These are phyloP conservation scores for Pichia cephalocereana DNA, from an alignment of 805 yeast genomes.

Conservation along the genomic window DNA sequence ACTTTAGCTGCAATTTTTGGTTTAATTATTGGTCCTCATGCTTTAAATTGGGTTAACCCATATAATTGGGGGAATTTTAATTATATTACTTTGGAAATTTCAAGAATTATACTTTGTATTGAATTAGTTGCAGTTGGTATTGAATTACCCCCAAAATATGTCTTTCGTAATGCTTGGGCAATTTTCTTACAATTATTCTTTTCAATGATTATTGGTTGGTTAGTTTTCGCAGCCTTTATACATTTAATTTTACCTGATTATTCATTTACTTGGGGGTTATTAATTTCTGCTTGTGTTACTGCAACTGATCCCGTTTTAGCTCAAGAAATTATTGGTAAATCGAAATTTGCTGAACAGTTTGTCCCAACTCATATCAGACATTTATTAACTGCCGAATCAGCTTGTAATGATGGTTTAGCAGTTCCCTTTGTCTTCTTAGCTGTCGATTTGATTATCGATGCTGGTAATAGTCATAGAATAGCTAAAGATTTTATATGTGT, in stretches of 20 bases:
- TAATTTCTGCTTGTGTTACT: conserved; percentile 62
- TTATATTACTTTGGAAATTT: conserved; percentile 43
- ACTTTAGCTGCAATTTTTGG: conserved; percentile 55
- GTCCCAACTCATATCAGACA: conserved; percentile 52
- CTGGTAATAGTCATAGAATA: conserved; percentile 38
- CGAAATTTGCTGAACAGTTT: conserved; percentile 48
- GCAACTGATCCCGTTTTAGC: conserved; percentile 71
- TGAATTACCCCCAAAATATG: conserved; percentile 57
- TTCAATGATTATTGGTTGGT: conserved; percentile 63
- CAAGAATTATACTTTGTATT: conserved; percentile 54
- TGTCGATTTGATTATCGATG: conserved; percentile 41
- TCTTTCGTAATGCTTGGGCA: conserved; percentile 45
- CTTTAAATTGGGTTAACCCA: conserved; percentile 49
- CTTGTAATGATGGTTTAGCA: conserved; percentile 65
- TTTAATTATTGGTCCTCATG: conserved; percentile 47
- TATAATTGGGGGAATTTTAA: conserved; percentile 43
- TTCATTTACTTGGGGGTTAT: conserved; percentile 42
- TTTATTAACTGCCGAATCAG: conserved; percentile 60
- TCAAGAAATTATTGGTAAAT: conserved; percentile 62
- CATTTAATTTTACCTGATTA: conserved; percentile 52
- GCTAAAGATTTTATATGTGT: conserved; percentile 51
- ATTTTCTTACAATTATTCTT: conserved; percentile 49
- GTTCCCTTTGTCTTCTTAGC: conserved; percentile 60
- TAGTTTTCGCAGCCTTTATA: conserved; percentile 50
- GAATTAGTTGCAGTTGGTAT: conserved; percentile 65